A percentile compares a stretch with the other conserved stretches of the same genome.
Conservation (phyloP, 2,329 filamentous ascomycete species). For the Colletotrichum sp. region DNA sequence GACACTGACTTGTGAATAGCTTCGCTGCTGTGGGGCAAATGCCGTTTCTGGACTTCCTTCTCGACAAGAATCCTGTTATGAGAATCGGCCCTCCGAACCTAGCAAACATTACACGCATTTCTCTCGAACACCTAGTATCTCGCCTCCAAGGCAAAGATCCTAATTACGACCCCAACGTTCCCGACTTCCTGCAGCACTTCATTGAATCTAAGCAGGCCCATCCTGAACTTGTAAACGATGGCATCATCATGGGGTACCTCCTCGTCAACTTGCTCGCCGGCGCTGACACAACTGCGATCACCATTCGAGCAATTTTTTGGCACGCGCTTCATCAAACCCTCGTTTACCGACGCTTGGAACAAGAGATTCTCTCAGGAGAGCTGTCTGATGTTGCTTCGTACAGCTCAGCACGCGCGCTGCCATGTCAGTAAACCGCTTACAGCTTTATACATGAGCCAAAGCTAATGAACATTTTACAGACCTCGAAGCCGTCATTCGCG, state of each 20-base stretch:
- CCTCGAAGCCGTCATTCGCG: conserved; percentile 57
- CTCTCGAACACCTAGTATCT: conserved; percentile 21
- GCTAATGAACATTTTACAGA: conserved; percentile 37
- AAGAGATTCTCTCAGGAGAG: conserved; percentile 35
- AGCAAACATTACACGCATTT: conserved; percentile 23
- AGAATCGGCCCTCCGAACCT: conserved; percentile 27
- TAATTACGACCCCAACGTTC: conserved; percentile 12
- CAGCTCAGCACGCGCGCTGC: conserved; percentile 32
- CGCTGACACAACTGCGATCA: conserved; percentile 40
- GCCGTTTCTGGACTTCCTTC: conserved; percentile 27
- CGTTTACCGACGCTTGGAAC: conserved; percentile 29
- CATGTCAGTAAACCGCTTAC: conserved; percentile 23
- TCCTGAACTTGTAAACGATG: conserved; percentile 40
- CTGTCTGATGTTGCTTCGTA: conserved; percentile 17
- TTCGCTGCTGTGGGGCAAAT: conserved; percentile 31
- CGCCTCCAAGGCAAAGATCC: conserved; percentile 16
- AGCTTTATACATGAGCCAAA: conserved; percentile 14
- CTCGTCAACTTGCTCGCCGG: conserved; percentile 38
- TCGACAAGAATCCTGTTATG: conserved; percentile 33
- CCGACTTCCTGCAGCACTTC: conserved; percentile 37
- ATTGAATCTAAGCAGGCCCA: conserved; percentile 36
- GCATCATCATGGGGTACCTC: conserved; percentile 31
- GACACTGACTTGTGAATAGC: conserved; percentile 17
- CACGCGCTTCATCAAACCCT: conserved; percentile 35
- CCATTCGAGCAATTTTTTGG: conserved; percentile 38